phyloP scores from a whole-genome alignment of 352 stramenopile genomes.

The Globisporangium paroecandrum region DNA sequence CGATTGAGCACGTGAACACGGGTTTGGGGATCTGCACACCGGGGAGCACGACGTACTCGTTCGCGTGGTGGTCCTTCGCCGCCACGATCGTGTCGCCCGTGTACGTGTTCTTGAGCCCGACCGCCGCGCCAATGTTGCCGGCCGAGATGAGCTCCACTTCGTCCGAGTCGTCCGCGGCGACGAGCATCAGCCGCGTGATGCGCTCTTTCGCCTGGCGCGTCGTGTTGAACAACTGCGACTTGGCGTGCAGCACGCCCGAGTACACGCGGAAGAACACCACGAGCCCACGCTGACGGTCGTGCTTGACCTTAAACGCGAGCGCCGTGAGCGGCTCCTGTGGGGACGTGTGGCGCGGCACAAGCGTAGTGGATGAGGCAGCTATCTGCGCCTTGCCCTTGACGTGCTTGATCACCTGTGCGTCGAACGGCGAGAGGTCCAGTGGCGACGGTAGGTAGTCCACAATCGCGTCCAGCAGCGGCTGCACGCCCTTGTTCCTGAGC shows the following conservation, averaged over 20 bases:
- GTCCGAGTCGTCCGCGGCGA: conserved; percentile 87
- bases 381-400: conserved; percentile 32
- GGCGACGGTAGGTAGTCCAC: conserved; percentile 97
- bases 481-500: conserved; percentile 90
- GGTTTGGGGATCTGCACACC: conserved; percentile 72
- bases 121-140: conserved; percentile 90
- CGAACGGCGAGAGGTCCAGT: conserved; percentile 77
- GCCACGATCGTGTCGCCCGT: conserved; percentile 94
- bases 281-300: conserved; percentile 69
- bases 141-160: conserved; percentile 82
- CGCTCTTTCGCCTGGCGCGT: conserved; percentile 59
- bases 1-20: conserved; percentile 91
- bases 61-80: conserved; percentile 41
- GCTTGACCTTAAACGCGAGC: conserved; percentile 76
- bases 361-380: conserved; percentile 8
- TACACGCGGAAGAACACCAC: conserved; percentile 94
- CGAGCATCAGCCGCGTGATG: conserved; percentile 81
- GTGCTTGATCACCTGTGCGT: conserved; percentile 37
- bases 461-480: conserved; percentile 97
- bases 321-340: conserved; percentile 49
- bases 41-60: conserved; percentile 40
- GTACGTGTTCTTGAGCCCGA: conserved; percentile 90
- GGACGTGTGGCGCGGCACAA: conserved; percentile 35
- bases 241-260: conserved; percentile 83
- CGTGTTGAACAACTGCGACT: conserved; percentile 77